Conservation (phyloP, 129 eudicot genomes). For the Lactuca saligna region DNA sequence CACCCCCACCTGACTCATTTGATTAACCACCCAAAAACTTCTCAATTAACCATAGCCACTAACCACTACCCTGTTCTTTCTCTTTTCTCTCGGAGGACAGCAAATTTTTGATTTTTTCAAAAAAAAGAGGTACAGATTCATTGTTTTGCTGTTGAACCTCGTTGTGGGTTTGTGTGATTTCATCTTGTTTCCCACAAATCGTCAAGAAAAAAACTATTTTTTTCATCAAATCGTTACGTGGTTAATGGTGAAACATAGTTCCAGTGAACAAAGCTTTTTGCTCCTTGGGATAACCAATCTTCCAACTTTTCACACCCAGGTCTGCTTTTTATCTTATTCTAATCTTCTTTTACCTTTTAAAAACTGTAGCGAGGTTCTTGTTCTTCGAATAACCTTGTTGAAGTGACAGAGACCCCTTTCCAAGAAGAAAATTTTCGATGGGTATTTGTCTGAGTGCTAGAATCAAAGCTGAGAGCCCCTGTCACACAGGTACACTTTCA, state of each 20-base stretch:
- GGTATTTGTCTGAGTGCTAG: conserved; percentile 87
- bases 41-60: background rate
- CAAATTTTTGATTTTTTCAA: background rate
- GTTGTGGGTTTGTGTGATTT: conserved; percentile 26
- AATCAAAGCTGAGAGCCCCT: conserved; percentile 83
- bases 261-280: too few species aligned
- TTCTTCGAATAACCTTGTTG: too few species aligned
- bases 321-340: too few species aligned
- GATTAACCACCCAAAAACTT: background rate
- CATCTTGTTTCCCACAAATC: conserved; percentile 19
- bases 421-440: conserved; percentile 41
- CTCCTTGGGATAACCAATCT: too few species aligned
- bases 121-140: conserved; percentile 15
- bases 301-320: too few species aligned
- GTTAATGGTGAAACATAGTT: conserved; percentile 22
- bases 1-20: background rate
- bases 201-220: background rate
- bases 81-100: background rate
- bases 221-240: too few species aligned
- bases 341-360: too few species aligned
- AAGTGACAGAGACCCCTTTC: background rate
- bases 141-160: conserved; percentile 13
- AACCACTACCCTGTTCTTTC: background rate
- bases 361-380: too few species aligned
- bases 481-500: conserved; percentile 51